phyloP scores from a whole-genome alignment of 176 grass and related monocot genomes.

The Carex myosuroides region DNA sequence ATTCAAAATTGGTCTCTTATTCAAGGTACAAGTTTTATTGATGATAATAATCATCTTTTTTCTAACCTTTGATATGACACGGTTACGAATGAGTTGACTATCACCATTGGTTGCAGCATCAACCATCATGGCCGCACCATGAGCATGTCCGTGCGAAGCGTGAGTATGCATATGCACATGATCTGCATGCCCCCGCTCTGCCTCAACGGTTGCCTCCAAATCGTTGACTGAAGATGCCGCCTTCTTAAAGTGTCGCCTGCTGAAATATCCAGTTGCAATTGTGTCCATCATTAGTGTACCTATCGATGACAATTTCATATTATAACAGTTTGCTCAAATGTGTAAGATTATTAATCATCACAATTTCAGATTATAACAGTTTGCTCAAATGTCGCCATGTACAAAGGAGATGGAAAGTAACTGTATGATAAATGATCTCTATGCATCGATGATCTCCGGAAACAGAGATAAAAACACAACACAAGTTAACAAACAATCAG shows the following conservation, averaged over 20 bases:
- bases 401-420: neutral
- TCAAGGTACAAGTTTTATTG: too few species aligned
- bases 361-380: neutral
- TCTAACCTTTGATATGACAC: neutral
- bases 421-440: neutral
- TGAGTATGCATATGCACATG: conserved; percentile 26
- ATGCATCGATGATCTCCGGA: too few species aligned
- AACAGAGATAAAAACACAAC: too few species aligned
- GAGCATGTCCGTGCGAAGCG: conserved; percentile 27
- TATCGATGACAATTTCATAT: neutral
- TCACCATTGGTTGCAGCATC: neutral
- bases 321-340: neutral
- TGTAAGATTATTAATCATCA: neutral
- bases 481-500: too few species aligned
- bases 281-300: conserved; percentile 55
- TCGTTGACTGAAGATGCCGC: neutral
- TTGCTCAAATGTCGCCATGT: neutral
- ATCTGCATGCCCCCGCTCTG: neutral
- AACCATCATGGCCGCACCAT: conserved; percentile 7
- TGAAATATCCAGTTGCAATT: conserved; percentile 60
- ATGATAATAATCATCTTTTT: too few species aligned
- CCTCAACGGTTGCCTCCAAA: neutral
- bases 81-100: conserved; percentile 38
- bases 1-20: neutral
- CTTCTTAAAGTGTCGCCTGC: conserved; percentile 25